Base-by-base conservation (phyloP, 2,329 filamentous ascomycete genomes). In the Neopestalotiopsis clavispora region DNA sequence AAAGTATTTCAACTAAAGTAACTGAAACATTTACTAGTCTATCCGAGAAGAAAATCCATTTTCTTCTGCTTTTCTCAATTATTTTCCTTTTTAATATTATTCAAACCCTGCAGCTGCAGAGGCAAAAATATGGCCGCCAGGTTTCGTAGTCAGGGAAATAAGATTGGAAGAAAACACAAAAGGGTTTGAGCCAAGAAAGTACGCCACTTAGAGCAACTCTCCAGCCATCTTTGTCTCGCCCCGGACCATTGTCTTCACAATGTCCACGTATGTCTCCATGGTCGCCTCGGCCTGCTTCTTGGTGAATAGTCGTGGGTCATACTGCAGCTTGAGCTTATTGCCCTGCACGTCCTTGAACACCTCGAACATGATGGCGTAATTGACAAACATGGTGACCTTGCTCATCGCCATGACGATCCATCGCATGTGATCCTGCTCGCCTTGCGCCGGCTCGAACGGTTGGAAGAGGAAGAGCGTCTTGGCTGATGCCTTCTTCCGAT, bases 401-500 rank as follows among this genome's bases (percentile, higher is more conserved):
- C 70, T 70, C 66, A 68, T 65, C 5, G 70, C 69, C 72, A 73
- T 70, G 69, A 73, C 72, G 34, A 73, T 62, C 72, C 72, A 72
- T 28, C 70, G 65, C 61, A 69, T 69, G 65, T 59, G 40, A 40
- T 68, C 67, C 57, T 70, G 67, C 64, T 63, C 49, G 17, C 66
- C 64, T 23, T 60, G 28, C 34, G 66, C 61, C 30, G 62, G 64
- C 64, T 78, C 77, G 67, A 79, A 79, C 10, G 78, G 77, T 70
- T 79, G 77, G 69, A 78, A 79, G 60, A 74, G 69, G 70, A 77
- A 79, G 34, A 79, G 70, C 2, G 72, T 66, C 59, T 72, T 73
- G 28, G 72, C 72, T 10, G 70, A 67, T 5, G 13, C 40, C 20
- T 56, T 62, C 1, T 66, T 62, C 4, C 77, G 72, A 17, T 71